A percentile compares a stretch with the other conserved stretches of the same genome.
phyloP scores from a whole-genome alignment of 2,329 filamentous ascomycete genomes.

The Colletotrichum liaoningense region DNA sequence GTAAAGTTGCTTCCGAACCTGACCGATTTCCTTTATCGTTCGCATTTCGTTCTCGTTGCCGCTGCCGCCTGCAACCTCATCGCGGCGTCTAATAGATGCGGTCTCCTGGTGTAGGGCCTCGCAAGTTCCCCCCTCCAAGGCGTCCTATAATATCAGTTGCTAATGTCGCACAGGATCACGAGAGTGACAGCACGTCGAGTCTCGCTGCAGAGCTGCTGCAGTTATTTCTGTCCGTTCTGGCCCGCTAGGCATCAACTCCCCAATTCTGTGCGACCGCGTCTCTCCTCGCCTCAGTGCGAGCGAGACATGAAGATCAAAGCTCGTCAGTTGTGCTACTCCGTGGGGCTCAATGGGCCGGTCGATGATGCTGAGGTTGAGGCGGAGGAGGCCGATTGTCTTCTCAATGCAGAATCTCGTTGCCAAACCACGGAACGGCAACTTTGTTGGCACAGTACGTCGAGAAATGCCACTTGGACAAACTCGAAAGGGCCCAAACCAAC shows the following conservation, averaged over 20 bases:
- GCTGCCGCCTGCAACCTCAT: conserved; percentile 2
- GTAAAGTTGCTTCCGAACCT: conserved; percentile 11
- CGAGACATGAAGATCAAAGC: conserved; percentile 15
- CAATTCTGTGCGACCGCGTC: conserved; percentile 19
- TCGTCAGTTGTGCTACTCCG: conserved; percentile 14
- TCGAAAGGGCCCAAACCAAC: neutral
- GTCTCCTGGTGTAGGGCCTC: neutral
- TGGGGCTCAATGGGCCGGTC: conserved; percentile 7
- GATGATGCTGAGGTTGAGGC: conserved; percentile 1
- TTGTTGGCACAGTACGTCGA: conserved; percentile 16
- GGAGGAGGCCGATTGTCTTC: conserved; percentile 20
- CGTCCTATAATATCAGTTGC: neutral
- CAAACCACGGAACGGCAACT: conserved; percentile 2
- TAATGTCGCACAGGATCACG: conserved; percentile 18
- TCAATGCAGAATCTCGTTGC: conserved; percentile 4
- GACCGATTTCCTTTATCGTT: conserved; percentile 17
- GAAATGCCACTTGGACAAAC: neutral
- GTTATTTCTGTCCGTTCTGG: neutral
- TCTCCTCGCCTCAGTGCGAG: neutral
- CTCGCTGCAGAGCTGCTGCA: conserved; percentile 21
- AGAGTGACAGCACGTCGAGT: conserved; percentile 31
- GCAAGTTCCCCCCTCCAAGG: neutral
- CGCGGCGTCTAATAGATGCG: neutral
- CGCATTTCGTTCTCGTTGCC: neutral
- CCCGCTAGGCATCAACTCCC: conserved; percentile 9